Evolutionary conservation across 305 asterid genomes (phyloP).

Genomic region (Nicotiana rustica): DNA sequence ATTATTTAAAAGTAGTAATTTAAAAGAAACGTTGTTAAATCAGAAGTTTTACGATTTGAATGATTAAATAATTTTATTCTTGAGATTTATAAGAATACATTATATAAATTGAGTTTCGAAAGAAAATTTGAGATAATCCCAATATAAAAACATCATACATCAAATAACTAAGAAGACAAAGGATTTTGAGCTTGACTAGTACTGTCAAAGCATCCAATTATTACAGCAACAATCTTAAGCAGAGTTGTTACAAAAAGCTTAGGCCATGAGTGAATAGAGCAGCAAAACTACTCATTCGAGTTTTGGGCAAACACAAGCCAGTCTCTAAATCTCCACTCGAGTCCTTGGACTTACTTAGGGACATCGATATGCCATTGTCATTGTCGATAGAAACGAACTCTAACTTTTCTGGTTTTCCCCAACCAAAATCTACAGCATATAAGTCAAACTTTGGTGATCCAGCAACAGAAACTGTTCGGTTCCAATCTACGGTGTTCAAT

Average conservation of each 20-base stretch:
- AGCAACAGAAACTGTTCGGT: conserved; percentile 32
- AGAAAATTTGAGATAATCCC: too few species aligned
- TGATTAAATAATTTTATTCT: too few species aligned
- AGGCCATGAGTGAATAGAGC: conserved; percentile 38
- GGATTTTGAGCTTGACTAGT: neutral
- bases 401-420: conserved; percentile 50
- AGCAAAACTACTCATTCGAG: conserved; percentile 46
- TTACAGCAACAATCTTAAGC: neutral
- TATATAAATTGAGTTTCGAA: too few species aligned
- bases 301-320: conserved; percentile 44
- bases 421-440: conserved; percentile 48
- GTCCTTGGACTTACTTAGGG: conserved; percentile 31
- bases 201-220: neutral
- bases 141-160: too few species aligned
- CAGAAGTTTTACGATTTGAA: too few species aligned
- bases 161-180: too few species aligned
- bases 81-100: too few species aligned
- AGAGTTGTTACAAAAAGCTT: neutral
- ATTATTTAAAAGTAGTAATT: too few species aligned
- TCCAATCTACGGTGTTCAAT: neutral
- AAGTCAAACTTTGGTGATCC: conserved; percentile 57
- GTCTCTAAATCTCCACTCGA: conserved; percentile 51
- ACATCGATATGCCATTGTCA: neutral
- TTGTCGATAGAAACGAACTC: conserved; percentile 39
- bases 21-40: too few species aligned